Conservation (phyloP, 441 rosid genomes). For the Croton laevigatus region DNA sequence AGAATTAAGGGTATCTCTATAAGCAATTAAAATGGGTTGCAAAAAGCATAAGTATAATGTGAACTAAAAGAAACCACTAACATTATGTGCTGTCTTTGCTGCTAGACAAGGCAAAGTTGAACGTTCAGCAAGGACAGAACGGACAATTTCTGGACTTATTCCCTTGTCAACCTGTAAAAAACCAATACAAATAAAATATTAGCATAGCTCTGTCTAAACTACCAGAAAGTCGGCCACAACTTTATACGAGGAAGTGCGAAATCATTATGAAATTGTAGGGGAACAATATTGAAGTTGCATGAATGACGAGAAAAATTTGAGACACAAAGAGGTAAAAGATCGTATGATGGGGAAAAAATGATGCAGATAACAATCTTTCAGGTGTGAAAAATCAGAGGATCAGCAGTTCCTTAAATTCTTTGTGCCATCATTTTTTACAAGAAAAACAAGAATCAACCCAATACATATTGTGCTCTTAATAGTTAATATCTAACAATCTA, state of each 20-base stretch:
- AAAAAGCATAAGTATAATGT: background rate
- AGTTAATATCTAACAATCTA: no score
- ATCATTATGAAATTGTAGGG: background rate
- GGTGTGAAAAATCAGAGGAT: background rate
- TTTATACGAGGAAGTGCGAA: background rate
- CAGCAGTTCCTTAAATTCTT: background rate
- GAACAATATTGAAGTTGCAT: constrained; percentile 1
- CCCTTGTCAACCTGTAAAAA: constrained; percentile 76
- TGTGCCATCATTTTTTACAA: background rate
- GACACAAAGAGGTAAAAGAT: background rate
- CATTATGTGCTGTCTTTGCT: constrained; percentile 72
- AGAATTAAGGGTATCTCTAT: background rate
- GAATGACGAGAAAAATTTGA: background rate
- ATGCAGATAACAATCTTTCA: background rate
- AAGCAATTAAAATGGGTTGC: background rate
- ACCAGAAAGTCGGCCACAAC: no score
- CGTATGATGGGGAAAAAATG: background rate
- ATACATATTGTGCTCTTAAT: background rate
- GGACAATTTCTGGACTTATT: constrained; percentile 80
- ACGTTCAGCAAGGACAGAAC: constrained; percentile 85
- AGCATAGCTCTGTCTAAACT: background rate
- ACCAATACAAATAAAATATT: constrained; percentile 7
- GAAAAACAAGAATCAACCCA: background rate
- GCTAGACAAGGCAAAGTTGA: constrained; percentile 83
- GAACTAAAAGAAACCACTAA: constrained; percentile 32